Evolutionary conservation across 352 stramenopile species (phyloP).

Genomic region (Globisporangium nagaii): DNA sequence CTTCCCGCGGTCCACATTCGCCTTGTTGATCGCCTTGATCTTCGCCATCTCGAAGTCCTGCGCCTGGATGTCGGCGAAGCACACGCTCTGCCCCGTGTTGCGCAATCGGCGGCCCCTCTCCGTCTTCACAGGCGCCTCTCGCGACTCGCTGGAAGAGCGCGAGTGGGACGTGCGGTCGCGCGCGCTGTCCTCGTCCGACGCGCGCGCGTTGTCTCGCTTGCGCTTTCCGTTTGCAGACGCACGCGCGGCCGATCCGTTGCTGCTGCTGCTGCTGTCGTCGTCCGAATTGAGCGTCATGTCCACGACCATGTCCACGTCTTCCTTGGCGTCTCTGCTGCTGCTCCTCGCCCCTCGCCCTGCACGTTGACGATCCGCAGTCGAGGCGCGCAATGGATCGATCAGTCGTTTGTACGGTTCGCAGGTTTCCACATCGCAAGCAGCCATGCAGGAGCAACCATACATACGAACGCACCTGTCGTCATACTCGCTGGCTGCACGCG

Average conservation of each 20-base stretch:
- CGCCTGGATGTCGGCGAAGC: conserved; percentile 48
- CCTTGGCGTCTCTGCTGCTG: background rate
- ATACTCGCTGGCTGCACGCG: too few relatives aligned
- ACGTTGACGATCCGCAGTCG: background rate
- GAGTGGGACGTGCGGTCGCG: background rate
- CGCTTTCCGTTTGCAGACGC: background rate
- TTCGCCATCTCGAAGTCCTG: conserved; percentile 47
- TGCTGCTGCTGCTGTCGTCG: background rate
- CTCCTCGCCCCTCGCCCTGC: background rate
- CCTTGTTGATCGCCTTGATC: conserved; percentile 31
- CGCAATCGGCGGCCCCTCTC: background rate
- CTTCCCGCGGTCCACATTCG: conserved; percentile 6
- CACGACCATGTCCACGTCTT: background rate
- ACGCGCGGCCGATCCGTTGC: background rate
- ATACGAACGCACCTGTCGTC: too few relatives aligned
- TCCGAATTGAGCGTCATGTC: conserved; percentile 1
- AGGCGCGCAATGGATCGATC: background rate
- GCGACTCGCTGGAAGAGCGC: background rate
- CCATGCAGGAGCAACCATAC: too few relatives aligned
- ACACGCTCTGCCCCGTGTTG: conserved; percentile 22
- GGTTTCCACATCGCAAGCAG: background rate
- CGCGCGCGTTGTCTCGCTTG: background rate
- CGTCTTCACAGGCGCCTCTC: background rate
- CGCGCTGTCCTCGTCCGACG: background rate
- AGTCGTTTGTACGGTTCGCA: background rate